Conservation (phyloP, 805 yeast genomes). For the Spathaspora hagerdaliae region DNA sequence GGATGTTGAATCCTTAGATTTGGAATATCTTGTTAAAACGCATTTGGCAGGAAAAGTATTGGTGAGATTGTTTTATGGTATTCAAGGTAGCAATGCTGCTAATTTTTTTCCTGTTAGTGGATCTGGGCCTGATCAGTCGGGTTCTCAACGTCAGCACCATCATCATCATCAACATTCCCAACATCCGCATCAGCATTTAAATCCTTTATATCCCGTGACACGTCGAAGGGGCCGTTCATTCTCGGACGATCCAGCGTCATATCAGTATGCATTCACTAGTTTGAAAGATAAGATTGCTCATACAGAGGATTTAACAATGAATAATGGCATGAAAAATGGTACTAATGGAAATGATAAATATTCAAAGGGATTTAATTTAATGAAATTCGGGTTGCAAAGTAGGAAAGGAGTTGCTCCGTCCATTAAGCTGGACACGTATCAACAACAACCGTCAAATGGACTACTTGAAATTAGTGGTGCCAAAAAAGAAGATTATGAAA, state of each 20-base stretch:
- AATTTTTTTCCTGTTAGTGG: not conserved
- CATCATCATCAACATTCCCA: constrained; percentile 9
- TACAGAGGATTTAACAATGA: constrained; percentile 11
- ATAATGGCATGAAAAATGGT: constrained; percentile 1
- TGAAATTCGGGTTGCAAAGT: constrained; percentile 31
- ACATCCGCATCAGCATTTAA: constrained; percentile 1
- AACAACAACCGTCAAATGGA: not conserved
- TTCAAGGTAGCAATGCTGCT: constrained; percentile 1
- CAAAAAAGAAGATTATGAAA: not conserved
- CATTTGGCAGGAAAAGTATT: constrained; percentile 32
- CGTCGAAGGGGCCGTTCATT: constrained; percentile 5
- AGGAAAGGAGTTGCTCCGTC: constrained; percentile 5
- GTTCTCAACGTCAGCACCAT: constrained; percentile 4
- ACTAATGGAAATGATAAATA: constrained; percentile 14
- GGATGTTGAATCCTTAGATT: constrained; percentile 39
- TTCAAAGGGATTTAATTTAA: constrained; percentile 30
- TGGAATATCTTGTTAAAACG: constrained; percentile 29
- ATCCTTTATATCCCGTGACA: not conserved
- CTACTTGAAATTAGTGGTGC: constrained; percentile 1
- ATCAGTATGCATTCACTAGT: constrained; percentile 26
- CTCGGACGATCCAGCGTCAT: constrained; percentile 2
- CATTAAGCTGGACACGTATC: not conserved
- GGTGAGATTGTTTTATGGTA: constrained; percentile 20
- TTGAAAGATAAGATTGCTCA: constrained; percentile 28
- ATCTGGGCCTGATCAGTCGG: not conserved